A percentile compares a stretch with the other conserved stretches of the same genome.
These are phyloP conservation scores for Zhuliangozyma blackwelliae DNA, from an alignment of 1,139 yeast species.

Conservation along the genomic window DNA sequence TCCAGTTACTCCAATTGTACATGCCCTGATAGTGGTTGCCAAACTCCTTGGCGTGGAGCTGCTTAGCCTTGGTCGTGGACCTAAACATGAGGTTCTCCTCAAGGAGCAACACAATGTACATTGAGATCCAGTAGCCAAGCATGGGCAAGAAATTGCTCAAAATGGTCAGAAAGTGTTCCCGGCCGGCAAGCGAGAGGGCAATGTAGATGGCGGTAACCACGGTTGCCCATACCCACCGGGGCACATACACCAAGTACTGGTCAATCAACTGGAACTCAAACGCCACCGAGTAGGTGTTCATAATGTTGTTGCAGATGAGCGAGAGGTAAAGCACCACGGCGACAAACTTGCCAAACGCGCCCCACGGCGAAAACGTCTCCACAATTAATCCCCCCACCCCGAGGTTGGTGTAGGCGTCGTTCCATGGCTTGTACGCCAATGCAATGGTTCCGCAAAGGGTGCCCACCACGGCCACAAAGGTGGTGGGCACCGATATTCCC, in stretches of 20 bases:
- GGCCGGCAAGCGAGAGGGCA: conserved; percentile 69
- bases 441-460: conserved; percentile 67
- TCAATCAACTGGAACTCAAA: conserved; percentile 73
- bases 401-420: conserved; percentile 45
- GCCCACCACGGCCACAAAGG: conserved; percentile 76
- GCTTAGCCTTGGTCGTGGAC: conserved; percentile 42
- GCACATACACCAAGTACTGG: conserved; percentile 54
- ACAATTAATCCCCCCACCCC: conserved; percentile 79
- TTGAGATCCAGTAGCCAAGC: conserved; percentile 90
- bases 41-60: conserved; percentile 53
- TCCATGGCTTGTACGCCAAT: conserved; percentile 53
- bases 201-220: conserved; percentile 60
- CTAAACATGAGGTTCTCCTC: conserved; percentile 77
- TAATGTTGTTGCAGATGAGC: conserved; percentile 34
- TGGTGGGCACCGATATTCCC: conserved; percentile 67
- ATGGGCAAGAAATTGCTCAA: conserved; percentile 83
- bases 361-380: conserved; percentile 69
- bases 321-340: conserved; percentile 31
- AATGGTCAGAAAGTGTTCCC: conserved; percentile 66
- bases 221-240: conserved; percentile 76
- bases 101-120: conserved; percentile 64
- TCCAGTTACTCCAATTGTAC: conserved; percentile 66
- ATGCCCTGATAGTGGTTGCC: conserved; percentile 38
- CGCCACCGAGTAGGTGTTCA: conserved; percentile 78
- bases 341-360: conserved; percentile 58